Percentiles rank a stretch among this genome's conserved stretches.
phyloP scores from a whole-genome alignment of 225 moss, liverwort and hornwort genomes.

The Marchantia paleacea region DNA sequence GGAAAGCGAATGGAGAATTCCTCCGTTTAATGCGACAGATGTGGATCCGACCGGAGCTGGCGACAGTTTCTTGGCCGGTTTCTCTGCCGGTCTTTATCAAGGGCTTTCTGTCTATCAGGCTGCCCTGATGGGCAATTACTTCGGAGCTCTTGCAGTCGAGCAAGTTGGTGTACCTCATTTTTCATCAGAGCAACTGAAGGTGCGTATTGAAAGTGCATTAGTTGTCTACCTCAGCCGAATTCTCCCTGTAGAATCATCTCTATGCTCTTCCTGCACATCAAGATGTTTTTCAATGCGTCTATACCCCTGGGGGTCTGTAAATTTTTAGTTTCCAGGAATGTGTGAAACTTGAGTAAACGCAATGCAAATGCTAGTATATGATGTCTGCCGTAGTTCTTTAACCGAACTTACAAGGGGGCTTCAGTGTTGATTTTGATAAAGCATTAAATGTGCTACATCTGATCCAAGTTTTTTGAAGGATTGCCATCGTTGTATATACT shows the following conservation, averaged over 20 bases:
- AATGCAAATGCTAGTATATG: too few relatives aligned
- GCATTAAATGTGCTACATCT: too few relatives aligned
- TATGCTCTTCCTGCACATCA: not conserved
- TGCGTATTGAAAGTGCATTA: conserved; percentile 18
- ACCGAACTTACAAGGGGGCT: too few relatives aligned
- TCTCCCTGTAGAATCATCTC: not conserved
- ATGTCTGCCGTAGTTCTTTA: too few relatives aligned
- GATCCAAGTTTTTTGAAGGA: too few relatives aligned
- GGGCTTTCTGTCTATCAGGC: conserved; percentile 84
- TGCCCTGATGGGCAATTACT: conserved; percentile 91
- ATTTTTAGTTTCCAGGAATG: not conserved
- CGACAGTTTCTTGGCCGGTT: conserved; percentile 94
- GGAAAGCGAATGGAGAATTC: conserved; percentile 72
- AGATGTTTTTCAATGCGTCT: not conserved
- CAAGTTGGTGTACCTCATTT: conserved; percentile 91
- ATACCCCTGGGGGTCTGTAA: not conserved
- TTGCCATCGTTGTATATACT: not conserved
- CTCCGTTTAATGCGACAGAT: conserved; percentile 79
- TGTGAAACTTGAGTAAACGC: too few relatives aligned
- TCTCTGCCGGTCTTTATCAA: conserved; percentile 80
- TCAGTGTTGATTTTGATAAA: too few relatives aligned
- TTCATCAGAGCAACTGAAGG: conserved; percentile 71
- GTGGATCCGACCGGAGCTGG: conserved; percentile 96
- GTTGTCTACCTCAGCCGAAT: not conserved
- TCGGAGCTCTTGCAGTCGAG: conserved; percentile 83